Evolutionary conservation across 1,284 basidiomycete genomes (phyloP).

Genomic region (Exsudoporus floridanus): DNA sequence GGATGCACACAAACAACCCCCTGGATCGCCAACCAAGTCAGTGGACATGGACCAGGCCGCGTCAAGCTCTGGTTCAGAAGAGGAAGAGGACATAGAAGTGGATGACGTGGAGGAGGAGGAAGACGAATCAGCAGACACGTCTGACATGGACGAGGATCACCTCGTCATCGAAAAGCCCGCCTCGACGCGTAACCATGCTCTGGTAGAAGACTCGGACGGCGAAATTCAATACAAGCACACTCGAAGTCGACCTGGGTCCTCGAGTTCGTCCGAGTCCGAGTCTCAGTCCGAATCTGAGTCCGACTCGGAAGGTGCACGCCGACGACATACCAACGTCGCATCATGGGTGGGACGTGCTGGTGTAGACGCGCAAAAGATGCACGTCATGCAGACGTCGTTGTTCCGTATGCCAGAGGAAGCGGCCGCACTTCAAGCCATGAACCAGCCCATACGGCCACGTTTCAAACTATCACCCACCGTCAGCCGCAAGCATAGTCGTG

Average conservation of each 20-base stretch:
- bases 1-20: slow-evolving; percentile 17
- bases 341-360: slow-evolving; percentile 72
- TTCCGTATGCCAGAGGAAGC: slow-evolving; percentile 76
- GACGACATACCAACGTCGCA: slow-evolving; percentile 36
- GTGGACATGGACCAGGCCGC: slow-evolving; percentile 25
- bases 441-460: slow-evolving; percentile 43
- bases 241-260: slow-evolving; percentile 33
- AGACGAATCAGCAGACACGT: slow-evolving; percentile 43
- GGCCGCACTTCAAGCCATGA: slow-evolving; percentile 53
- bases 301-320: slow-evolving; percentile 2
- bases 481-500: slow-evolving; percentile 72
- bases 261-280: slow-evolving; percentile 39
- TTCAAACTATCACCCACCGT: slow-evolving; percentile 38
- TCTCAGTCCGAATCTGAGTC: slow-evolving; percentile 39
- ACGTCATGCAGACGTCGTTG: slow-evolving; percentile 88
- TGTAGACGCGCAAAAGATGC: slow-evolving; percentile 78
- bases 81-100: slow-evolving; percentile 25
- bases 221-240: slow-evolving; percentile 48
- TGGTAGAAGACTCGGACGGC: slow-evolving; percentile 51
- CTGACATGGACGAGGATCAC: slow-evolving; percentile 53
- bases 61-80: slow-evolving; percentile 24
- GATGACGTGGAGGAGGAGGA: slow-evolving; percentile 37
- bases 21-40: slow-evolving; percentile 18
- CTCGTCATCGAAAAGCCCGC: slow-evolving; percentile 30
- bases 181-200: slow-evolving; percentile 38